A percentile compares a stretch with the other conserved stretches of the same genome.
Evolutionary conservation across 306 rosid species (phyloP).

Genomic region (Malus domestica): ASM211411v1 NC_041791.1:25495501-25496000

Average conservation of each 20-base stretch:
- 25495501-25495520: background rate
- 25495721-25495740: slow-evolving; percentile 56
- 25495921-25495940: slow-evolving; percentile 1
- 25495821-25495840: slow-evolving; percentile 28
- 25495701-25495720: slow-evolving; percentile 31
- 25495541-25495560: background rate
- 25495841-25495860: slow-evolving; percentile 27
- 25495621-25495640: background rate
- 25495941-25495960: slow-evolving; percentile 29
- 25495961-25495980: slow-evolving; percentile 48
- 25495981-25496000: slow-evolving; percentile 26
- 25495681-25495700: slow-evolving; percentile 23
- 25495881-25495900: slow-evolving; percentile 13
- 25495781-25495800: slow-evolving; percentile 14
- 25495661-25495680: slow-evolving; percentile 22
- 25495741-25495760: slow-evolving; percentile 30
- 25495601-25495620: background rate
- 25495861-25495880: slow-evolving; percentile 13
- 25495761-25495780: slow-evolving; percentile 49
- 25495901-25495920: slow-evolving; percentile 31
- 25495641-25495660: slow-evolving; percentile 19
- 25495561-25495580: background rate
- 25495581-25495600: slow-evolving; percentile 1
- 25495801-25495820: slow-evolving; percentile 64
- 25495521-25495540: background rate